Evolutionary conservation across 257 asterid species (phyloP), one percentile per base, ranked within the genome.

Genomic region (Nicotiana otophora): DNA sequence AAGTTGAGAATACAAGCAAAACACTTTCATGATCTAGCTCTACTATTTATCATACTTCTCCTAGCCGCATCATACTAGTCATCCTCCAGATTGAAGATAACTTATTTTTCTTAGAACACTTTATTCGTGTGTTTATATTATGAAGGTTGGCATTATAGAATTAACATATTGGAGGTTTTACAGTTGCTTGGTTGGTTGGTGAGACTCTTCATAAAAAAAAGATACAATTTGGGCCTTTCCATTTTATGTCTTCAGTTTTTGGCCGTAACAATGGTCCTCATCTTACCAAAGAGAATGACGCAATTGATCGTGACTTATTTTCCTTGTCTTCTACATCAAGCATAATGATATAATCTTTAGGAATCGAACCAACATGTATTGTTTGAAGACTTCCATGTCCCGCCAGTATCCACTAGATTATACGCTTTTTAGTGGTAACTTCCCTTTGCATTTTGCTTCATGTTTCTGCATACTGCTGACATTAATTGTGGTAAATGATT

Each of bases 1-100:
- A 90, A 93, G 98, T 88, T 48, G 61, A 39, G 51, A 7, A 28
- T 58, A 17, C 57, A 62, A 8, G 34, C 68, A 26, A 26, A 26
- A 63, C 68, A 8, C 9, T 63, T 26, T 23, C 33, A 23, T 23
- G 31, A 63, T 10, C 68, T 63, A 62, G 68, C 68, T 62, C 17
- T 62, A 54, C 19, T 14, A 12, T 16, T 4, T 15, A 54, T 54
- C 61, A 4, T 15, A 14, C 2, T 54, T 54, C 61, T 54, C 6
- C 19, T 15, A 54, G 20, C n/a, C 16, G 61, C 61, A 54, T 54
- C 61, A 54, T 15, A 54, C 61, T 54, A 54, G 61, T 14, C 61
- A 15, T 54, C 61, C 61, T 54, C 61, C 61, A 54, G 3, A 54
- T 15, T 54, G n/a, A 15, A 54, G 61, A 5, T 54, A 15, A 16